phyloP scores from a whole-genome alignment of 1,284 basidiomycete species.

The Trametes versicolor region DNA sequence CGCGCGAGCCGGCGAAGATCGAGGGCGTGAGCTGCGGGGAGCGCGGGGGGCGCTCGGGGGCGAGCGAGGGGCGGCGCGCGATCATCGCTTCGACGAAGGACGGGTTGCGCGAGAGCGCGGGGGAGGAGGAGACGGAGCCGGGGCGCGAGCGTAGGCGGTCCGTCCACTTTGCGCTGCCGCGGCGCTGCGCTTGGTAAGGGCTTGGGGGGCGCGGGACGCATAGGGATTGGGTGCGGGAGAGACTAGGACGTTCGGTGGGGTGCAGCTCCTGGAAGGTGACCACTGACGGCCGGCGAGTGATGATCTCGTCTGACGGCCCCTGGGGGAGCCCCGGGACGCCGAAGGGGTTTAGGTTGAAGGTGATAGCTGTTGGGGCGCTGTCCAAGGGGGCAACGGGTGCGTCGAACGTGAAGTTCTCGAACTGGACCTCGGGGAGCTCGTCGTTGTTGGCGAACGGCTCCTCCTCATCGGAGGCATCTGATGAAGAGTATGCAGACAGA shows the following conservation, averaged over 20 bases:
- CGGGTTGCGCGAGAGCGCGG: slow-evolving; percentile 7
- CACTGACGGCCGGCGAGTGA: slow-evolving; percentile 11
- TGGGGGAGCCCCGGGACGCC: not conserved
- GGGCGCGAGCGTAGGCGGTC: slow-evolving; percentile 16
- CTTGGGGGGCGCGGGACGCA: slow-evolving; percentile 2
- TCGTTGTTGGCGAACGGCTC: not conserved
- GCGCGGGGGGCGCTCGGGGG: not conserved
- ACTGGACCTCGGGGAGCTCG: not conserved
- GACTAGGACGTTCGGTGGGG: not conserved
- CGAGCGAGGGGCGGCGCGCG: slow-evolving; percentile 10
- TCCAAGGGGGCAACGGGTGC: not conserved
- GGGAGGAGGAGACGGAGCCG: slow-evolving; percentile 1
- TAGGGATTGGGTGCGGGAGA: slow-evolving; percentile 1
- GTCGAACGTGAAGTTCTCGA: not conserved
- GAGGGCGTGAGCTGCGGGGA: slow-evolving; percentile 9
- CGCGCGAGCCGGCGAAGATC: slow-evolving; percentile 9
- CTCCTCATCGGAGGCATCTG: no score
- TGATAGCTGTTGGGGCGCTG: not conserved
- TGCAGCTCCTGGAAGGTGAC: slow-evolving; percentile 5
- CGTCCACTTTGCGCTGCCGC: slow-evolving; percentile 19
- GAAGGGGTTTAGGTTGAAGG: slow-evolving; percentile 17
- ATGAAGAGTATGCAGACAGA: no score
- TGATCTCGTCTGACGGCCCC: not conserved
- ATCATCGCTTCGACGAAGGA: slow-evolving; percentile 4
- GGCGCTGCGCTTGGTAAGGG: not conserved